phyloP scores from a whole-genome alignment of 495 filamentous ascomycete genomes.

The Cairneyella variabilis region DNA sequence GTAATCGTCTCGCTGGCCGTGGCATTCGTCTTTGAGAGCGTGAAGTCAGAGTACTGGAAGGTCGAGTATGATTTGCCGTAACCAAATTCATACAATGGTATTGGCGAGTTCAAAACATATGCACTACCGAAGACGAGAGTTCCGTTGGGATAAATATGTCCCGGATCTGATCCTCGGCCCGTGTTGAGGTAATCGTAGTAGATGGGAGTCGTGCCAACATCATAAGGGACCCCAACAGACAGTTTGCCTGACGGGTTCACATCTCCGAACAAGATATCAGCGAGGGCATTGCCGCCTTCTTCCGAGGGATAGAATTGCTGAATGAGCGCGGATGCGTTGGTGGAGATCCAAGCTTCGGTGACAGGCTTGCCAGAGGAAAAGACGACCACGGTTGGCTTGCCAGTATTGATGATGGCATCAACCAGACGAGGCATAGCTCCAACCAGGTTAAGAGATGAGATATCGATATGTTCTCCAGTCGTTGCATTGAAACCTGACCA shows the following conservation, averaged over 20 bases:
- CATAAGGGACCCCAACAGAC: slow-evolving; percentile 54
- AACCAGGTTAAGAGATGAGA: slow-evolving; percentile 56
- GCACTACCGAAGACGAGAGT: slow-evolving; percentile 60
- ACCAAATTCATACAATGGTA: slow-evolving; percentile 63
- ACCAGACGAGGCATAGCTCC: slow-evolving; percentile 66
- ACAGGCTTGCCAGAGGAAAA: slow-evolving; percentile 67
- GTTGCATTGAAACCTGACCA: slow-evolving; percentile 67
- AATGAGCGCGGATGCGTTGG: slow-evolving; percentile 53
- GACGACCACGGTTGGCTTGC: slow-evolving; percentile 70
- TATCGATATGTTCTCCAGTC: slow-evolving; percentile 69
- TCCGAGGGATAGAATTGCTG: slow-evolving; percentile 73
- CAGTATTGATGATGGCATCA: slow-evolving; percentile 57
- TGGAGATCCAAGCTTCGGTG: slow-evolving; percentile 63
- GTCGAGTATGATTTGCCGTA: slow-evolving; percentile 64
- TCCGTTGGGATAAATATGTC: slow-evolving; percentile 46
- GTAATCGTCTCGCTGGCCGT: slow-evolving; percentile 40
- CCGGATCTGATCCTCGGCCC: slow-evolving; percentile 49
- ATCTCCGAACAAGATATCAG: slow-evolving; percentile 84
- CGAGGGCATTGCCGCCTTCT: slow-evolving; percentile 84
- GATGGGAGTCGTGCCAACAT: slow-evolving; percentile 60
- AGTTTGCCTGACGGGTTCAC: slow-evolving; percentile 82
- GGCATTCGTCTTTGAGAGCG: slow-evolving; percentile 39
- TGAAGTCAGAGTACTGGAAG: slow-evolving; percentile 51
- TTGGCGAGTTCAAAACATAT: slow-evolving; percentile 57
- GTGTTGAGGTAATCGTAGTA: slow-evolving; percentile 72